These are phyloP conservation scores for Reticulascus tulasneorum DNA, from an alignment of 2,329 filamentous ascomycete genomes.

Conservation along the genomic window DNA sequence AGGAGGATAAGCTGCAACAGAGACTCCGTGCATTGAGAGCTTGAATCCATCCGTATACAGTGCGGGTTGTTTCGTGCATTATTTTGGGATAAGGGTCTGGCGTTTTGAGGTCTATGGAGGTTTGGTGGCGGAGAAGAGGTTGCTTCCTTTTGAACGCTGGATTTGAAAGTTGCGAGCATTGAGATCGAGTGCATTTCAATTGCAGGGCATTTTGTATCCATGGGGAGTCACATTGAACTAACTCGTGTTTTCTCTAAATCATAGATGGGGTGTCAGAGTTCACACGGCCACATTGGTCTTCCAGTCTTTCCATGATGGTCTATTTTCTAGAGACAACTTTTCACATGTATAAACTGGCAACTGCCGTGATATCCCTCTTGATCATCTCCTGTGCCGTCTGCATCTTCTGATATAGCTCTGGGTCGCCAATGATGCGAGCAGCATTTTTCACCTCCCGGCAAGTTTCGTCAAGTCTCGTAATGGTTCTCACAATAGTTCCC, in stretches of 20 bases:
- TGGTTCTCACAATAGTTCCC: slow-evolving; percentile 93
- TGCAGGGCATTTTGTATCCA: too few relatives aligned
- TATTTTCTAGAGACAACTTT: too few relatives aligned
- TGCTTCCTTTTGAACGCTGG: too few relatives aligned
- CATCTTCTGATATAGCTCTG: slow-evolving; percentile 93
- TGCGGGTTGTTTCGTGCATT: background rate
- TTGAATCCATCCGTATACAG: slow-evolving; percentile 20
- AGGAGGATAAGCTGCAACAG: slow-evolving; percentile 71
- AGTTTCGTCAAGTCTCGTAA: slow-evolving; percentile 90
- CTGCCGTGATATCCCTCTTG: slow-evolving; percentile 89
- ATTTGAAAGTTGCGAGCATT: too few relatives aligned
- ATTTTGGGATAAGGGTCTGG: slow-evolving; percentile 4
- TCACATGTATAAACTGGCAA: slow-evolving; percentile 84
- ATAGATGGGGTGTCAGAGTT: too few relatives aligned
- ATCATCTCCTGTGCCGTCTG: slow-evolving; percentile 96
- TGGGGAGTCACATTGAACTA: too few relatives aligned
- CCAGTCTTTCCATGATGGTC: too few relatives aligned
- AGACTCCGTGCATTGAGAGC: slow-evolving; percentile 52
- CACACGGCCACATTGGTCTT: too few relatives aligned
- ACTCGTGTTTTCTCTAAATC: too few relatives aligned
- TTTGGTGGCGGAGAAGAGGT: slow-evolving; percentile 4
- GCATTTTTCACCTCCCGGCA: slow-evolving; percentile 97
- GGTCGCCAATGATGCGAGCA: slow-evolving; percentile 90
- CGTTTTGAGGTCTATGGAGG: slow-evolving; percentile 8
- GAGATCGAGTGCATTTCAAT: too few relatives aligned